A percentile compares a stretch with the other conserved stretches of the same genome.
Evolutionary conservation across 208 protist genomes (phyloP).

Genomic region (Leishmania tarentolae): DNA sequence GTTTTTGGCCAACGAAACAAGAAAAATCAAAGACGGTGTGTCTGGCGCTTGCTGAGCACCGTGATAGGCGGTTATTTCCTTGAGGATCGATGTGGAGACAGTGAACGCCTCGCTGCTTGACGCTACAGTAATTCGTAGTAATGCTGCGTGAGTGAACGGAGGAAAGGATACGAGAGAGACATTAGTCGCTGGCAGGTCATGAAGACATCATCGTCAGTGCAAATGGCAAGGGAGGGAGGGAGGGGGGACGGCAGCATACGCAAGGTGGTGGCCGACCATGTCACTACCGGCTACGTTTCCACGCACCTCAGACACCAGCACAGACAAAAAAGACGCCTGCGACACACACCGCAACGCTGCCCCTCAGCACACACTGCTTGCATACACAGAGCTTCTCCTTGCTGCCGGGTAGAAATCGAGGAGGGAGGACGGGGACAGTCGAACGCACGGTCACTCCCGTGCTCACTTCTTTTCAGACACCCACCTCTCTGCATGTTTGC

Average conservation of each 20-base stretch:
- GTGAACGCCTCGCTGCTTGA: not conserved
- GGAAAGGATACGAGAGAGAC: not conserved
- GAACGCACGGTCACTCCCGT: not conserved
- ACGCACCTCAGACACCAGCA: not conserved
- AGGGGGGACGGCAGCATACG: not conserved
- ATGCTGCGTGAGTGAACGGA: not conserved
- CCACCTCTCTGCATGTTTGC: not conserved
- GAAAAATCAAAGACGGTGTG: not conserved
- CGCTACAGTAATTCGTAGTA: not conserved
- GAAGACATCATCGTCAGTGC: not conserved
- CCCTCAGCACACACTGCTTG: not conserved
- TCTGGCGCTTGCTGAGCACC: not conserved
- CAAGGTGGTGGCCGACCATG: not conserved
- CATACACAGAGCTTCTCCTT: not conserved
- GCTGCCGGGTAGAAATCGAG: not conserved
- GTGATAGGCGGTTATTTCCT: not conserved
- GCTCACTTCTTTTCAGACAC: not conserved
- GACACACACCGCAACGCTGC: not conserved
- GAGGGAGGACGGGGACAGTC: not conserved
- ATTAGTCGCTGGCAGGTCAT: not conserved
- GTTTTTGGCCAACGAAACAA: not conserved
- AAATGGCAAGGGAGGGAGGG: not conserved
- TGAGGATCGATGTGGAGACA: not conserved
- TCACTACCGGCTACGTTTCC: not conserved
- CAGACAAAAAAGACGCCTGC: not conserved